phyloP scores from a whole-genome alignment of 208 protist species.

The Leishmania mexicana region DNA sequence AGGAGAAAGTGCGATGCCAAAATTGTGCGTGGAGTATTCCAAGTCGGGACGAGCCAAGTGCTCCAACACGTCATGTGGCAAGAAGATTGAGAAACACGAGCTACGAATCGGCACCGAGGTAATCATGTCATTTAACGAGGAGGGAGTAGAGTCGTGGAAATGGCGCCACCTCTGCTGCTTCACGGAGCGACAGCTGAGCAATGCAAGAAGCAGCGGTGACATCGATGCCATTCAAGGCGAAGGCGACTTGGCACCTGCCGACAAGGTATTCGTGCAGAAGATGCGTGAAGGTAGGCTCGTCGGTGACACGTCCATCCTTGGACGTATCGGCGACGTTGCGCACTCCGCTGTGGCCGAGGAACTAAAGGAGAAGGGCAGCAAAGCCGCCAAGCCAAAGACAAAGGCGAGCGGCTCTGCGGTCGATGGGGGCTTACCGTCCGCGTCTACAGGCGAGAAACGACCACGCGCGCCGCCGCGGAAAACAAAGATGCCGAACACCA shows the following conservation, averaged over 20 bases:
- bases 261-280: slow-evolving; percentile 56
- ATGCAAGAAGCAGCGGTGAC: slow-evolving; percentile 55
- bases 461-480: slow-evolving; percentile 15
- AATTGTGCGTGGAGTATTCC: slow-evolving; percentile 75
- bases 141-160: slow-evolving; percentile 56
- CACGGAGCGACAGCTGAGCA: slow-evolving; percentile 71
- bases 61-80: slow-evolving; percentile 47
- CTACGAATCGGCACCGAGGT: slow-evolving; percentile 81
- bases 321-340: slow-evolving; percentile 69
- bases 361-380: slow-evolving; percentile 27
- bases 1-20: slow-evolving; percentile 41
- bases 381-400: slow-evolving; percentile 19
- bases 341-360: slow-evolving; percentile 45
- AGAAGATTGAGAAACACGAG: slow-evolving; percentile 72
- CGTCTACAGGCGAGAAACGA: slow-evolving; percentile 15
- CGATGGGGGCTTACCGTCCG: background rate
- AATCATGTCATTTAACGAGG: slow-evolving; percentile 48
- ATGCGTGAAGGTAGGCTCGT: slow-evolving; percentile 70
- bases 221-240: slow-evolving; percentile 69
- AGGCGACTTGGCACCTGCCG: slow-evolving; percentile 55
- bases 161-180: slow-evolving; percentile 90
- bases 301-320: slow-evolving; percentile 45
- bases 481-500: slow-evolving; percentile 11
- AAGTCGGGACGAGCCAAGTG: slow-evolving; percentile 74
- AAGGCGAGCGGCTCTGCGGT: slow-evolving; percentile 15